Evolutionary conservation across 805 yeast genomes (phyloP), one percentile per base, ranked within the genome.

Genomic region (Brettanomyces bruxellensis): DNA sequence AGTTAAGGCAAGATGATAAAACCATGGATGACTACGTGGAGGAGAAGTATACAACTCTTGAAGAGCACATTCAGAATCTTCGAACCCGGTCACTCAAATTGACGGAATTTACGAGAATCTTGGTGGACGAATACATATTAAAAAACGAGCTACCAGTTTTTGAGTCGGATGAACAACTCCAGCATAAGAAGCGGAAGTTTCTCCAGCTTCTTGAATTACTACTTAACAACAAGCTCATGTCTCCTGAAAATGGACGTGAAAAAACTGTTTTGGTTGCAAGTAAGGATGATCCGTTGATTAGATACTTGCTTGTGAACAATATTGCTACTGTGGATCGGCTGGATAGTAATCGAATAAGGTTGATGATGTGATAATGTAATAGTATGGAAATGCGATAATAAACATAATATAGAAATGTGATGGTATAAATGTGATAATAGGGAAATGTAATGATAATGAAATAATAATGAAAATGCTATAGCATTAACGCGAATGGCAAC

Each of bases 211-310:
- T 65, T 18, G 67, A 66, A 46, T 50, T 55, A 3, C 48, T 66
- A 25, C 49, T 66, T 18, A 66, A 65, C 47, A 58, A 64, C 35
- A 47, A 61, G 9, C 50, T 60, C n/a, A 46, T 49, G 1, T 52
- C 42, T 14, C 42, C 51, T 14, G 41, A 45, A 14, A 47, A 38
- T n/a, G 48, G 46, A 2, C 43, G 39, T 9, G 51, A 43, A 5
- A 52, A 51, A 24, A 56, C 51, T 34, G 42, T 59, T 3, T 55
- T 55, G n/a, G 51, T 65, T n/a, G 54, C 48, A 7, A 55, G 57
- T n/a, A 55, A 55, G 35, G 65, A 62, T 45, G 70, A 65, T 46
- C 62, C 64, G 9, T 44, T 66, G 13, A 53, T 65, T n/a, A 46
- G 68, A 35, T 64, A 61, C 45, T 44, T 66, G 4, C 46, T 66